These are phyloP conservation scores for Hericium rajendrae DNA, from an alignment of 768 basidiomycete species.

Conservation along the genomic window DNA sequence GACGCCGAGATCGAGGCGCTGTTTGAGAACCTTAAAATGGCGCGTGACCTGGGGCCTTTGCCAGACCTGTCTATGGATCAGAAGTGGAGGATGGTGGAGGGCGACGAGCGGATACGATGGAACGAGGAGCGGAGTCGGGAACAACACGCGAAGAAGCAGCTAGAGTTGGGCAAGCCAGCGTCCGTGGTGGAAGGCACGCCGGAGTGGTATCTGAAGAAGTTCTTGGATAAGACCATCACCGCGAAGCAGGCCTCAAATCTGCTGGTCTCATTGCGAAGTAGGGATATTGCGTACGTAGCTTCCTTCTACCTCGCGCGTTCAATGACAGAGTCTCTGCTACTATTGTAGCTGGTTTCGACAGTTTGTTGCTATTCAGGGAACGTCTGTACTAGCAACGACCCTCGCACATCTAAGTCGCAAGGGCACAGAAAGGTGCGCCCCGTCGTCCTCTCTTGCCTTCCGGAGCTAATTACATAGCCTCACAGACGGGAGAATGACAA, in stretches of 20 bases:
- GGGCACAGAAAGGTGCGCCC: conserved; percentile 46
- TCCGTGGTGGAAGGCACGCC: conserved; percentile 61
- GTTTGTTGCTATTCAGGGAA: conserved; percentile 72
- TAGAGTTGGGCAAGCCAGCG: conserved; percentile 45
- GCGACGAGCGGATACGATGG: conserved; percentile 74
- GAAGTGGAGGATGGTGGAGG: conserved; percentile 89
- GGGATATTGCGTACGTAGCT: conserved; percentile 58
- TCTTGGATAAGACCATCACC: conserved; percentile 79
- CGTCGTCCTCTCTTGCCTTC: not conserved
- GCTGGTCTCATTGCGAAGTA: conserved; percentile 68
- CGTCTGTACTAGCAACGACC: conserved; percentile 73
- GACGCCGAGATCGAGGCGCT: conserved; percentile 72
- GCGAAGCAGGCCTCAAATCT: conserved; percentile 71
- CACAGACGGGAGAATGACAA: conserved; percentile 54
- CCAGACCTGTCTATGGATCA: conserved; percentile 61
- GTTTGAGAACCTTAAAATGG: conserved; percentile 69
- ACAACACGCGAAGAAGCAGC: conserved; percentile 50
- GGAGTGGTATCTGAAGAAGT: conserved; percentile 89
- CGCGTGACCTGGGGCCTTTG: conserved; percentile 54
- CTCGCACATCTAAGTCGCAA: conserved; percentile 70
- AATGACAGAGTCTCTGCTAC: not conserved
- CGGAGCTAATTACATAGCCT: not conserved
- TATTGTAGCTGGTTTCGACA: conserved; percentile 63
- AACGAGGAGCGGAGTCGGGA: conserved; percentile 59
- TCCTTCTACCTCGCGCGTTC: not conserved